Conservation (phyloP, 257 asterid genomes). For the Petunia axillaris region DNA sequence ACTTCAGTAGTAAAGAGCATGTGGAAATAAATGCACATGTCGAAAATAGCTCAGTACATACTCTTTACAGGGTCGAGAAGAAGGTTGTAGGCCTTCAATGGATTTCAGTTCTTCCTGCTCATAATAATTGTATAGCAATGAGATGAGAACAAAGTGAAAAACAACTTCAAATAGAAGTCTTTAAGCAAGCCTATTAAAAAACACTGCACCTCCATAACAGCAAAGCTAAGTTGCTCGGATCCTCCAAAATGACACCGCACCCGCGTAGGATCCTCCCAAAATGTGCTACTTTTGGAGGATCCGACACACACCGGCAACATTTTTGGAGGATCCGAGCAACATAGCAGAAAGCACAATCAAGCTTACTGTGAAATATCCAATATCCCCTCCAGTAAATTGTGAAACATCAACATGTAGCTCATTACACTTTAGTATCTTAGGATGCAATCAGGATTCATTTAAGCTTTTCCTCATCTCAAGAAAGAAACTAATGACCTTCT, state of each 20-base stretch:
- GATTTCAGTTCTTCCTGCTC: slow-evolving; percentile 83
- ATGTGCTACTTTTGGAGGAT: too few species aligned
- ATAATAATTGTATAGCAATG: slow-evolving; percentile 19
- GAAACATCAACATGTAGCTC: background rate
- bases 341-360: background rate
- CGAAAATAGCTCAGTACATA: slow-evolving; percentile 36
- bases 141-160: background rate
- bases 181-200: background rate
- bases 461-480: slow-evolving; percentile 1
- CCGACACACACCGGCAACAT: too few species aligned
- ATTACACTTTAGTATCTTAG: background rate
- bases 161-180: background rate
- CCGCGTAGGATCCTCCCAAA: too few species aligned
- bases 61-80: slow-evolving; percentile 83
- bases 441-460: background rate
- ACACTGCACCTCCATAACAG: background rate
- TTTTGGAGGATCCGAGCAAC: too few species aligned
- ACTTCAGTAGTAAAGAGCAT: slow-evolving; percentile 20
- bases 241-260: too few species aligned
- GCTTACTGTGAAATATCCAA: background rate
- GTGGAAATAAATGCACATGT: slow-evolving; percentile 18
- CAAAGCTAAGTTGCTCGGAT: background rate
- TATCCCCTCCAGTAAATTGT: background rate
- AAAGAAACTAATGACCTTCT: background rate
- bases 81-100: slow-evolving; percentile 63